Evolutionary conservation across 78 protist genomes (phyloP), one percentile per base, ranked within the genome.

Genomic region (Bodo saltans): DNA sequence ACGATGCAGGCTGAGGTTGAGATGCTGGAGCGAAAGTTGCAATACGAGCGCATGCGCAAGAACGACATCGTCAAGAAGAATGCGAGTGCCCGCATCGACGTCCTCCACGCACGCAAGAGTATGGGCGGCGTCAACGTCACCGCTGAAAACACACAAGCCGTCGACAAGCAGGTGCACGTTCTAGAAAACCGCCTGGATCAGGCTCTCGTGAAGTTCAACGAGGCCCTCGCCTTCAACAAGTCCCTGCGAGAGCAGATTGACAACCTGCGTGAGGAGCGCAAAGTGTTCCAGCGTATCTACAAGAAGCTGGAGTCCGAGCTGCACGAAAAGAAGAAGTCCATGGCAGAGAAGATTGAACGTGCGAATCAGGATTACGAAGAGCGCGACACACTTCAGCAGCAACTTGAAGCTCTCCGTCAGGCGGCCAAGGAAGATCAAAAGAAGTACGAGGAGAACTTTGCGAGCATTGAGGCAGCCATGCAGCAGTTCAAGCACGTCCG

Each of bases 221-320:
- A 85, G 41, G 92, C 90, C 8, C 82, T 90, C 23, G 82, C 93
- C 21, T 0, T 40, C 79, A 94, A 94, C 83, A 70, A 53, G 35
- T 40, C 69, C 39, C 85, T 90, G 11, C 89, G 94, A 0, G 95
- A 89, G 71, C 0, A 39, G 29, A 94, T 94, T 68, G 93, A 94
- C 88, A 84, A 81, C 79, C 85, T 94, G 30, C 81, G 96, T 8
- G 67, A 90, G 0, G 96, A 94, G 83, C 69, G 94, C 38, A 38
- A 30, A 8, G 90, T 88, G 32, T 94, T 90, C 60, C 93, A 91
- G 69, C 70, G 60, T 25, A 60, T 90, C 69, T 88, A 91, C 87
- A 73, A 72, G 71, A 91, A 91, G 72, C 74, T 90, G 26, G 91
- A 91, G 70, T 0, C 34, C 42, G 88, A 92, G 67, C 79, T 88